Evolutionary conservation across 148 eudicot genomes (phyloP).

Genomic region (Nepenthes mirabilis): DNA sequence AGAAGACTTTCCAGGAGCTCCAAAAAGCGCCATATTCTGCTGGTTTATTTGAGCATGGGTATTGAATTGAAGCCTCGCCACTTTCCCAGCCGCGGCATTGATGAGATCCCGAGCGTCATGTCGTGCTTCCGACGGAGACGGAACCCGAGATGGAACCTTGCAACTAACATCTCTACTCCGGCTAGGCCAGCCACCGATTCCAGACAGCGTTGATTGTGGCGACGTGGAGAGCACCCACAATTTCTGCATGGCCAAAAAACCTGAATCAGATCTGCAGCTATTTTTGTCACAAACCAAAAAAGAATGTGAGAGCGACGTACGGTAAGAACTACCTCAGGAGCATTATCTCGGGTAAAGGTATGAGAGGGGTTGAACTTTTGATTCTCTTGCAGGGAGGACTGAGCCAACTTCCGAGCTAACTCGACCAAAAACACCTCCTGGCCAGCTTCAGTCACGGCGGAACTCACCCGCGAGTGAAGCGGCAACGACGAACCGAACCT

Average conservation of each 20-base stretch:
- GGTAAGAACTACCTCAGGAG: slow-evolving; percentile 11
- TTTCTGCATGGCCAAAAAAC: slow-evolving; percentile 18
- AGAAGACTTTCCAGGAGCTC: slow-evolving; percentile 1
- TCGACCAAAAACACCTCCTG: slow-evolving; percentile 22
- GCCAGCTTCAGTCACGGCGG: slow-evolving; percentile 23
- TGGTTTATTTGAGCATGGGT: slow-evolving; percentile 18
- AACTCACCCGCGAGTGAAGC: slow-evolving; percentile 11
- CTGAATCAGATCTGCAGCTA: slow-evolving; percentile 13
- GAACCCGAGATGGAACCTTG: slow-evolving; percentile 27
- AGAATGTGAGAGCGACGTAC: too few species aligned
- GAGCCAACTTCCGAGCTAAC: slow-evolving; percentile 23
- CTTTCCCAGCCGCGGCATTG: slow-evolving; percentile 43
- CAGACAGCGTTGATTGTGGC: slow-evolving; percentile 58
- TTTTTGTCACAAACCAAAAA: too few species aligned
- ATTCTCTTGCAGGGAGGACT: slow-evolving; percentile 10
- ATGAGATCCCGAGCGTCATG: slow-evolving; percentile 40
- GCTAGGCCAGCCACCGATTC: slow-evolving; percentile 20
- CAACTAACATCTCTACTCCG: slow-evolving; percentile 31
- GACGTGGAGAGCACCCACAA: slow-evolving; percentile 32
- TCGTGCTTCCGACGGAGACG: slow-evolving; percentile 29
- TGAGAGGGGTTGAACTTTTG: not conserved
- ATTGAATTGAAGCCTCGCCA: slow-evolving; percentile 37
- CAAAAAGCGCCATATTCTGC: slow-evolving; percentile 8
- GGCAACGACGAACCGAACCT: slow-evolving; percentile 7
- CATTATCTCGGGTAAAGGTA: not conserved